Conservation (phyloP, 495 filamentous ascomycete species). For the Polyplosphaeria fusca region DNA sequence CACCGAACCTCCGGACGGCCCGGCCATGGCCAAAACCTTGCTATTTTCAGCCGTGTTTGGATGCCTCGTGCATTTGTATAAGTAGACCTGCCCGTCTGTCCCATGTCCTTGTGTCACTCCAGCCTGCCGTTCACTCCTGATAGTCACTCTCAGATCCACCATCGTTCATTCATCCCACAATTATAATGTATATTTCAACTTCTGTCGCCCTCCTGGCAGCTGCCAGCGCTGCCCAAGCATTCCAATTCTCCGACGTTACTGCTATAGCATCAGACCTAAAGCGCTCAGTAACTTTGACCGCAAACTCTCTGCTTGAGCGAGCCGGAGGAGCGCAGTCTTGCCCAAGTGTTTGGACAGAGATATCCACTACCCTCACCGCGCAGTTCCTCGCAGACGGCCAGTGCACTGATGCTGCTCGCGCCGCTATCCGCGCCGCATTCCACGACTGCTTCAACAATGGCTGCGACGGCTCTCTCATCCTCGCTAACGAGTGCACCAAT, state of each 20-base stretch:
- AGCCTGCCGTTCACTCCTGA: background rate
- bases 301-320: background rate
- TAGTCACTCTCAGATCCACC: background rate
- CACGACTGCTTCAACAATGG: slow-evolving; percentile 37
- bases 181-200: slow-evolving; percentile 30
- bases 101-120: background rate
- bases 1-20: background rate
- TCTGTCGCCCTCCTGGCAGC: slow-evolving; percentile 16
- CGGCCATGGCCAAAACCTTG: background rate
- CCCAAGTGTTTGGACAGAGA: slow-evolving; percentile 29
- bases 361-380: slow-evolving; percentile 22
- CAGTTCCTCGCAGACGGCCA: slow-evolving; percentile 28
- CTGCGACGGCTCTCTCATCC: slow-evolving; percentile 36
- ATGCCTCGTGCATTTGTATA: background rate
- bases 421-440: slow-evolving; percentile 35
- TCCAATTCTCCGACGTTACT: slow-evolving; percentile 19
- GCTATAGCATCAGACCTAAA: slow-evolving; percentile 3
- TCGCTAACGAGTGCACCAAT: slow-evolving; percentile 28
- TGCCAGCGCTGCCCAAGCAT: slow-evolving; percentile 11
- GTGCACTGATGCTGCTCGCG: slow-evolving; percentile 34
- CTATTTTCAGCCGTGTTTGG: slow-evolving; percentile 1
- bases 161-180: background rate
- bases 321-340: slow-evolving; percentile 9
- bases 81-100: background rate
- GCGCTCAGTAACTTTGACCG: slow-evolving; percentile 1